phyloP scores from a whole-genome alignment of 495 filamentous ascomycete genomes.

The Aspergillus steynii region DNA sequence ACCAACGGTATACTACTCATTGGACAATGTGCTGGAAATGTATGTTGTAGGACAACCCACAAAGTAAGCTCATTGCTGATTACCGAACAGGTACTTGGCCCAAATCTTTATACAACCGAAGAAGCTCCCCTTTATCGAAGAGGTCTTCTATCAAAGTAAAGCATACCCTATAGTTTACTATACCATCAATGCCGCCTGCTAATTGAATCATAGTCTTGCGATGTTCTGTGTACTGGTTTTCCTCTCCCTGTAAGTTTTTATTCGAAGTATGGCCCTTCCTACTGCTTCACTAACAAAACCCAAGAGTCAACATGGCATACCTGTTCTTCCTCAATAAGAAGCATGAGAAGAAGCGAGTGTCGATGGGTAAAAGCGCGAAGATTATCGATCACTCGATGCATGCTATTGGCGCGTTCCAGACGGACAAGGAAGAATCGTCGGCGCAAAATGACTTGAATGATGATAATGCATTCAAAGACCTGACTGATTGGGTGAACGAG shows the following conservation, averaged over 20 bases:
- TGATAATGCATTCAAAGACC: conserved; percentile 55
- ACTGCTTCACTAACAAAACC: neutral
- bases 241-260: conserved; percentile 38
- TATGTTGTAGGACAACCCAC: conserved; percentile 28
- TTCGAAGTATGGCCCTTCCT: neutral
- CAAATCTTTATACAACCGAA: conserved; percentile 57
- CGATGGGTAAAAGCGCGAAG: conserved; percentile 51
- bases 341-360: conserved; percentile 48
- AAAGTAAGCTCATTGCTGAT: neutral
- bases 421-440: conserved; percentile 34
- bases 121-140: conserved; percentile 56
- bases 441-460: conserved; percentile 44
- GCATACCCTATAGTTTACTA: neutral
- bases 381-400: conserved; percentile 41
- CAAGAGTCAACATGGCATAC: conserved; percentile 43
- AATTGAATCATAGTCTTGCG: conserved; percentile 35
- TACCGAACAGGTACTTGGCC: conserved; percentile 47
- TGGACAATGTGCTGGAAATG: conserved; percentile 60
- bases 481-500: conserved; percentile 56
- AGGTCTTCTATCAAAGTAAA: conserved; percentile 54
- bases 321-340: conserved; percentile 51
- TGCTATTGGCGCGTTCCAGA: conserved; percentile 40
- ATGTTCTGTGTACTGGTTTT: conserved; percentile 56
- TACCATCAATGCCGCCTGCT: neutral
- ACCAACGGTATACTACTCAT: conserved; percentile 58